Conservation (phyloP, 371 early-diverging fungal species). For the Mortierella sp. region DNA sequence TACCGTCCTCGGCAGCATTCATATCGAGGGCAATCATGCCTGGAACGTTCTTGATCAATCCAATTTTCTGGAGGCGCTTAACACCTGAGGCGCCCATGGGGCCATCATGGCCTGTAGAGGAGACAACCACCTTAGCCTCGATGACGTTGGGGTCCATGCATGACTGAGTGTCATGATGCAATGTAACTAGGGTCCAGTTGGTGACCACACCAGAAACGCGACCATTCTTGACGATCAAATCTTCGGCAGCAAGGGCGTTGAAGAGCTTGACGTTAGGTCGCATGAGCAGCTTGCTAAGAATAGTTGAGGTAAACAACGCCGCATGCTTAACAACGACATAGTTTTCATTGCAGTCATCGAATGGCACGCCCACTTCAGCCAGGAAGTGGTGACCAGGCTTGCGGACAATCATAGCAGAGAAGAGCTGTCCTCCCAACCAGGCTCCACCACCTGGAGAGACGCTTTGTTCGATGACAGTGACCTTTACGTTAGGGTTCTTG, state of each 20-base stretch:
- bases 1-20: constrained; percentile 79
- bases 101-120: constrained; percentile 81
- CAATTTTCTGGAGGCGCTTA: constrained; percentile 76
- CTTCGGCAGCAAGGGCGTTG: constrained; percentile 84
- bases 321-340: constrained; percentile 82
- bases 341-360: constrained; percentile 78
- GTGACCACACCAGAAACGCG: constrained; percentile 71
- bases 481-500: constrained; percentile 75
- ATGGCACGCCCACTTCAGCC: constrained; percentile 76
- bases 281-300: constrained; percentile 74
- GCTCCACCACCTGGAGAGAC: constrained; percentile 82
- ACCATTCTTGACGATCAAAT: constrained; percentile 77
- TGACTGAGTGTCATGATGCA: constrained; percentile 77
- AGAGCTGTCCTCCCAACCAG: constrained; percentile 85
- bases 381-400: constrained; percentile 79
- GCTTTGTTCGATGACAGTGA: constrained; percentile 76
- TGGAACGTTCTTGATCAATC: constrained; percentile 68
- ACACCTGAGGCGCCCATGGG: constrained; percentile 82
- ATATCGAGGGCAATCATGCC: constrained; percentile 82
- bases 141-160: constrained; percentile 87
- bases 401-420: constrained; percentile 77
- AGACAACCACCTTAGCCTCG: constrained; percentile 78
- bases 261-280: constrained; percentile 82
- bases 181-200: constrained; percentile 83
- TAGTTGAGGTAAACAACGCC: constrained; percentile 82